phyloP scores from a whole-genome alignment of 257 asterid genomes.

The Thymus quinquecostatus region DNA sequence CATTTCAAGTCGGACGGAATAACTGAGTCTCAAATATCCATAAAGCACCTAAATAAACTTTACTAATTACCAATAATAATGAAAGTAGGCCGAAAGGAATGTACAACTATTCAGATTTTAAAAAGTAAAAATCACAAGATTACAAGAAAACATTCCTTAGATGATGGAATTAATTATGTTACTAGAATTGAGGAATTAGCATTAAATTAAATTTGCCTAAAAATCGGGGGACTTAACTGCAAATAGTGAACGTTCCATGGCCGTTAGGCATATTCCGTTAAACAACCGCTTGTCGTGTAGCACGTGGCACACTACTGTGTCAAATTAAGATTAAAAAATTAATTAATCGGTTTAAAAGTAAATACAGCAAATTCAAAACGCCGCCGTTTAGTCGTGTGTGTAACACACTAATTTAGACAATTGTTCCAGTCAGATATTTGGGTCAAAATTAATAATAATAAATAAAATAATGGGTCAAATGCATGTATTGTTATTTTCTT shows the following conservation, averaged over 20 bases:
- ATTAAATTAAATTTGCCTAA: neutral
- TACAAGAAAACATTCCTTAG: neutral
- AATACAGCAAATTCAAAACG: neutral
- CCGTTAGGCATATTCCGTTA: slow-evolving; percentile 11
- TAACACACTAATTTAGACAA: neutral
- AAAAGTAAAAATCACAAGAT: neutral
- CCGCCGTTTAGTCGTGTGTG: neutral
- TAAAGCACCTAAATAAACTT: neutral
- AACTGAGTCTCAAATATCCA: neutral
- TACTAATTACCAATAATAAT: neutral
- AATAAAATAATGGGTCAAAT: slow-evolving; percentile 1
- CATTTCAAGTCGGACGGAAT: neutral
- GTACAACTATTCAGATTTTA: neutral
- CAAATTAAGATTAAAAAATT: neutral
- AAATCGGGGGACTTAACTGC: slow-evolving; percentile 26
- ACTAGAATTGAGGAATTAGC: neutral
- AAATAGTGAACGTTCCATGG: neutral
- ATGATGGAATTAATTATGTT: neutral
- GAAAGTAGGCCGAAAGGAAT: neutral
- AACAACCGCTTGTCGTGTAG: neutral
- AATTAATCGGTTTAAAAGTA: neutral
- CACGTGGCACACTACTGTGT: slow-evolving; percentile 14
- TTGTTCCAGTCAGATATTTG: slow-evolving; percentile 9
- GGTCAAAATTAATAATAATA: neutral
- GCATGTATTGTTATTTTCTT: slow-evolving; percentile 11